Percentiles rank a stretch among this genome's conserved stretches.
Conservation (phyloP, 768 basidiomycete species). For the Suillus bovinus region DNA sequence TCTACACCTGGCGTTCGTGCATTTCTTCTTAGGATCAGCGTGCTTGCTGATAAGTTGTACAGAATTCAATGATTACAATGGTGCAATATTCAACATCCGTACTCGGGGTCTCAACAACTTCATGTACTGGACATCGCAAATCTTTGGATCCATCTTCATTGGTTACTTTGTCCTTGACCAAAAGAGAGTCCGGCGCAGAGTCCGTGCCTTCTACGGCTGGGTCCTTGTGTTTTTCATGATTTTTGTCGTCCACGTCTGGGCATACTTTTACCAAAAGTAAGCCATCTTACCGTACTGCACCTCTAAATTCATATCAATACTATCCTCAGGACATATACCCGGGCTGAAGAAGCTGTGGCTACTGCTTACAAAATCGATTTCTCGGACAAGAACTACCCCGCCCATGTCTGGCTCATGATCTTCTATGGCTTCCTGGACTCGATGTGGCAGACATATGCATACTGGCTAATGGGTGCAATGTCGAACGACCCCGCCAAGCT, state of each 20-base stretch:
- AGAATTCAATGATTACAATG: slow-evolving; percentile 86
- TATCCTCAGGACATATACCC: slow-evolving; percentile 54
- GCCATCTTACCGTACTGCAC: slow-evolving; percentile 15
- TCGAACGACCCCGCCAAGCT: slow-evolving; percentile 80
- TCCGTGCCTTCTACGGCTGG: slow-evolving; percentile 76
- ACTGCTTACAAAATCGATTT: slow-evolving; percentile 55
- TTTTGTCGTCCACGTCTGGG: slow-evolving; percentile 75
- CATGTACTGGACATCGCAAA: slow-evolving; percentile 79
- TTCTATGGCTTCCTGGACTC: slow-evolving; percentile 78
- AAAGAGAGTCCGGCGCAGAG: slow-evolving; percentile 53
- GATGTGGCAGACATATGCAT: slow-evolving; percentile 83
- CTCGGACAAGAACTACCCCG: slow-evolving; percentile 52
- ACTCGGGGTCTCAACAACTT: slow-evolving; percentile 79
- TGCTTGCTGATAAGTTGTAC: slow-evolving; percentile 13
- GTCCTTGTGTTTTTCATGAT: slow-evolving; percentile 60
- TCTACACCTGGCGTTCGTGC: slow-evolving; percentile 78
- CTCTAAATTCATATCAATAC: background rate
- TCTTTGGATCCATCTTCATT: slow-evolving; percentile 72
- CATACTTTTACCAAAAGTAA: slow-evolving; percentile 74
- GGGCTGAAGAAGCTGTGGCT: slow-evolving; percentile 40
- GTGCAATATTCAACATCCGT: slow-evolving; percentile 75
- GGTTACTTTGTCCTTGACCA: slow-evolving; percentile 66
- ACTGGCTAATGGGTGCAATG: slow-evolving; percentile 88
- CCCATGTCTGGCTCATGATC: slow-evolving; percentile 63
- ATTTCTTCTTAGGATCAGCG: background rate